A percentile compares a stretch with the other conserved stretches of the same genome.
Conservation (phyloP, 176 grass and related monocot genomes). For the Puya raimondii region DNA sequence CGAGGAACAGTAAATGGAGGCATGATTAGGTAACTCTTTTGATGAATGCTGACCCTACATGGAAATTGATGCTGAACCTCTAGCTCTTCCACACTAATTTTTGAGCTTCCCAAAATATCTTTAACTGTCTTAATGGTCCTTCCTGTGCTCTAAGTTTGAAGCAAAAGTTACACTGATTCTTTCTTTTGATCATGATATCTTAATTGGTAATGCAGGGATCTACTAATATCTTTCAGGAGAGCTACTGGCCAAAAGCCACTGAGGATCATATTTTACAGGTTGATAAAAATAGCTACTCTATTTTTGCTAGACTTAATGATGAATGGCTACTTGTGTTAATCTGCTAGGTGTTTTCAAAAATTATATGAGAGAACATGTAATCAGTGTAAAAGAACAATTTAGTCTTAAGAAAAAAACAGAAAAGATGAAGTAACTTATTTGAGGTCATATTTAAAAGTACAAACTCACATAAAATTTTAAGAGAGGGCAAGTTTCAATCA, state of each 20-base stretch:
- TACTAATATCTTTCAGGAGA: slow-evolving; percentile 34
- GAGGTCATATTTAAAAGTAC: too few relatives aligned
- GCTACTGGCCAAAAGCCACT: slow-evolving; percentile 24
- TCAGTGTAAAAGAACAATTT: not conserved
- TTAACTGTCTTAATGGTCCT: not conserved
- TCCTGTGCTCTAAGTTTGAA: not conserved
- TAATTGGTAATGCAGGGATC: slow-evolving; percentile 34
- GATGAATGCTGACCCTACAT: too few relatives aligned
- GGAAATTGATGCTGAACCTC: not conserved
- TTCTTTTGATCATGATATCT: not conserved
- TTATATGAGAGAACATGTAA: not conserved
- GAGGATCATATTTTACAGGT: slow-evolving; percentile 73
- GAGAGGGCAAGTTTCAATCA: too few relatives aligned
- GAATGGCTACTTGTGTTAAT: not conserved
- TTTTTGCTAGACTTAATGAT: not conserved
- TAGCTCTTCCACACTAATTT: not conserved
- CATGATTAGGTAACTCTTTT: slow-evolving; percentile 16
- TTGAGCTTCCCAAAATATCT: too few relatives aligned
- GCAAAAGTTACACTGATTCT: not conserved
- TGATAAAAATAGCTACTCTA: not conserved
- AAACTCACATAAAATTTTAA: too few relatives aligned
- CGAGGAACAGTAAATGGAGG: slow-evolving; percentile 13
- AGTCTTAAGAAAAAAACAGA: too few relatives aligned
- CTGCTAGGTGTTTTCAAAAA: not conserved
- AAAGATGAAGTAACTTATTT: too few relatives aligned